Evolutionary conservation across 306 rosid species (phyloP).

Genomic region (Glycine latifolia): DNA sequence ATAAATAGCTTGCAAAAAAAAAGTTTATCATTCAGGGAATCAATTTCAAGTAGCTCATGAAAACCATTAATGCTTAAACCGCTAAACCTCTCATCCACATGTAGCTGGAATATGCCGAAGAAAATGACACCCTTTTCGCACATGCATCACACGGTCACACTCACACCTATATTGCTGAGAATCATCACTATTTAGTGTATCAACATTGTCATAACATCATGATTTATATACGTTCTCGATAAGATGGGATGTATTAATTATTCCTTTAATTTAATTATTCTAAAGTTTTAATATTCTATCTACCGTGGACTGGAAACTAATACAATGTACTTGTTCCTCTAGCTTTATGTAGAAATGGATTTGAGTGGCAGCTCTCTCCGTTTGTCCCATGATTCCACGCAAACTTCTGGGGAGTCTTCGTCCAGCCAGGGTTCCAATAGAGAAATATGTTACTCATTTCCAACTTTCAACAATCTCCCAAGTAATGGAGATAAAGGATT

Average conservation of each 20-base stretch:
- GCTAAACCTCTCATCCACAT: too few species aligned
- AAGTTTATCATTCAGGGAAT: conserved; percentile 9
- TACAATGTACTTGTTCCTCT: conserved; percentile 14
- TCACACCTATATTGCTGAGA: conserved; percentile 4
- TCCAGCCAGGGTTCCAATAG: conserved; percentile 62
- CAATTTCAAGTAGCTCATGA: conserved; percentile 18
- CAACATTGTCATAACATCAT: not conserved
- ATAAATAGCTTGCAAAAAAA: conserved; percentile 25
- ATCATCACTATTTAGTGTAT: conserved; percentile 7
- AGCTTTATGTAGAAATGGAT: conserved; percentile 75
- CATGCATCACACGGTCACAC: conserved; percentile 4
- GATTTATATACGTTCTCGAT: too few species aligned
- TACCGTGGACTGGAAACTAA: not conserved
- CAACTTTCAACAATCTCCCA: conserved; percentile 58
- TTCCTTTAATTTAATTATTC: conserved; percentile 10
- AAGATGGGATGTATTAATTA: too few species aligned
- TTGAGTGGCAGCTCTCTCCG: conserved; percentile 55
- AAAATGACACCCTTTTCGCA: not conserved
- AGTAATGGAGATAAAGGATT: conserved; percentile 41
- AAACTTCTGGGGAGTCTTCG: conserved; percentile 61
- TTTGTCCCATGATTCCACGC: conserved; percentile 60
- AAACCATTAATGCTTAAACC: conserved; percentile 7
- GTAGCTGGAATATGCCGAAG: too few species aligned
- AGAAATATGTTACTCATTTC: conserved; percentile 60
- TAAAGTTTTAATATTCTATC: not conserved